phyloP scores from a whole-genome alignment of 1,139 yeast genomes.

The Diutina mesorugosa region DNA sequence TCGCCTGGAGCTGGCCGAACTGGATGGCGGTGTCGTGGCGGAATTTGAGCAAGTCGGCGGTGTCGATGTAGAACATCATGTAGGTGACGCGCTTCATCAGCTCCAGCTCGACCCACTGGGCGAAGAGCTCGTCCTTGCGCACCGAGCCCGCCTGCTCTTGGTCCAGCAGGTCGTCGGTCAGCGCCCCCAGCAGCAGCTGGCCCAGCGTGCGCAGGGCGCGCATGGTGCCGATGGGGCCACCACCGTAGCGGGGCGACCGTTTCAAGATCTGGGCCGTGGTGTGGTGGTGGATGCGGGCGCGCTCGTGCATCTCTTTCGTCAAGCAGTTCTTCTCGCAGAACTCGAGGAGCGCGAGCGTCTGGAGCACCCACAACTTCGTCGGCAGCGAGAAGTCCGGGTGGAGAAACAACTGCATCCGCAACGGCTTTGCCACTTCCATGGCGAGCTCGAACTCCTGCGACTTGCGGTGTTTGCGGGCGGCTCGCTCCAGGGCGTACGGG shows the following conservation, averaged over 20 bases:
- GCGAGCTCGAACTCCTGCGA: slow-evolving; percentile 6
- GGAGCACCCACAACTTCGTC: slow-evolving; percentile 54
- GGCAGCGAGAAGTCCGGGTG: slow-evolving; percentile 20
- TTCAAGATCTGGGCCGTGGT: slow-evolving; percentile 61
- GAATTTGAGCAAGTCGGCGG: slow-evolving; percentile 67
- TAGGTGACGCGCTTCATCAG: slow-evolving; percentile 67
- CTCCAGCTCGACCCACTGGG: slow-evolving; percentile 66
- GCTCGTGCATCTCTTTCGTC: slow-evolving; percentile 48
- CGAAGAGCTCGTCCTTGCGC: slow-evolving; percentile 18
- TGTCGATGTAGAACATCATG: slow-evolving; percentile 71
- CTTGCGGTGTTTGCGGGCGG: slow-evolving; percentile 3
- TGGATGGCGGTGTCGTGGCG: slow-evolving; percentile 61
- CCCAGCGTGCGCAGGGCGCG: slow-evolving; percentile 15
- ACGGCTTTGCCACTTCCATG: slow-evolving; percentile 6
- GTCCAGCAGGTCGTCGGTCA: neutral
- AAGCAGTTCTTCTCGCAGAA: slow-evolving; percentile 56
- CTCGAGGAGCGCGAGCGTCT: slow-evolving; percentile 49
- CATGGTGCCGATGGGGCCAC: slow-evolving; percentile 28
- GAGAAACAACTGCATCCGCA: slow-evolving; percentile 7
- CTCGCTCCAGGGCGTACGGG: slow-evolving; percentile 4
- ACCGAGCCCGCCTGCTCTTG: neutral
- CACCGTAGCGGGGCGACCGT: slow-evolving; percentile 64
- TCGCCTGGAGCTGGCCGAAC: slow-evolving; percentile 61
- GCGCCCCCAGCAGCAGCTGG: slow-evolving; percentile 13
- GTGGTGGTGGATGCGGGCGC: slow-evolving; percentile 71